phyloP scores from a whole-genome alignment of 345 rosid species.

The Sisymbrium irio region DNA sequence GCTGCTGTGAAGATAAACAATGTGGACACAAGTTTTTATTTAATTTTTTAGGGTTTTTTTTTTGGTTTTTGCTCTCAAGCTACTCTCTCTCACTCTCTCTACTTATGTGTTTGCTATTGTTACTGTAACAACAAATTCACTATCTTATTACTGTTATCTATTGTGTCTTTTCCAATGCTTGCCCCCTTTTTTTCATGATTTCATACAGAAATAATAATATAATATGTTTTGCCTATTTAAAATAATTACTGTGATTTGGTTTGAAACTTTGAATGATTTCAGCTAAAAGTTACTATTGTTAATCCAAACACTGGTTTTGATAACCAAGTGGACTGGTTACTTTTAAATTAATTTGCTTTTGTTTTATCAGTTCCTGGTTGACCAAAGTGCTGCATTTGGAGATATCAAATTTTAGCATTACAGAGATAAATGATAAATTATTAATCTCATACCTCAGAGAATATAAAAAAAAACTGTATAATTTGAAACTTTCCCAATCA shows the following conservation, averaged over 20 bases:
- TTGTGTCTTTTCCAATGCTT: slow-evolving; percentile 31
- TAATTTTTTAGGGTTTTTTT: slow-evolving; percentile 28
- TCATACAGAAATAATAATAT: neutral
- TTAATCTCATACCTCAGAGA: neutral
- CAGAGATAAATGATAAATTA: neutral
- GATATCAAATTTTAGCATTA: neutral
- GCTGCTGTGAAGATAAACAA: neutral
- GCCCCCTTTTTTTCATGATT: neutral
- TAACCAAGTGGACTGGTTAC: slow-evolving; percentile 5
- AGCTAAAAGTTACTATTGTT: neutral
- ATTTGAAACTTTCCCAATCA: neutral
- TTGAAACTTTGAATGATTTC: slow-evolving; percentile 22
- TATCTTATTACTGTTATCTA: neutral
- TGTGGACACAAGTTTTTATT: too few relatives aligned
- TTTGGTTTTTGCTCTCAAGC: neutral
- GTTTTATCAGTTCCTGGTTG: neutral
- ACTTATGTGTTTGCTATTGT: slow-evolving; percentile 1
- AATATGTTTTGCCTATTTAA: neutral
- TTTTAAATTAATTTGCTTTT: neutral
- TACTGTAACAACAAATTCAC: slow-evolving; percentile 17
- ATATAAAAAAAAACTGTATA: neutral
- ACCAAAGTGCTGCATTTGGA: neutral
- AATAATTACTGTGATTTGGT: neutral
- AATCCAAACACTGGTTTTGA: neutral
- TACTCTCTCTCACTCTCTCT: neutral